Conservation (phyloP, 352 stramenopile genomes). For the Pythium sp. region DNA sequence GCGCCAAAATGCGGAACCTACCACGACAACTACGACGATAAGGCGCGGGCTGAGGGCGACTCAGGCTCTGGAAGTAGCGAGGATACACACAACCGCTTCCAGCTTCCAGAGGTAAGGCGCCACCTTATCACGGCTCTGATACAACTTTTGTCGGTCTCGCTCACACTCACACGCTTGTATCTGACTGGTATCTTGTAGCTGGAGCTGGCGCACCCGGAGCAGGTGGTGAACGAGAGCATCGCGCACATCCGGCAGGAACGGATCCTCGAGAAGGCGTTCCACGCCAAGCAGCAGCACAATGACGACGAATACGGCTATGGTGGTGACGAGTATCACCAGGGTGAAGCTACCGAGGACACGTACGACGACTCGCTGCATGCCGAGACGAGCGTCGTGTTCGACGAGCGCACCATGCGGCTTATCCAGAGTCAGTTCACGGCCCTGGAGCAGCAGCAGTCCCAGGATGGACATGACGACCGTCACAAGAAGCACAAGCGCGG, state of each 20-base stretch:
- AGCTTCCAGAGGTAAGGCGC: conserved; percentile 53
- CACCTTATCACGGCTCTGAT: not conserved
- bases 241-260: conserved; percentile 66
- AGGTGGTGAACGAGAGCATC: conserved; percentile 75
- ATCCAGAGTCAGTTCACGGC: conserved; percentile 57
- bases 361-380: conserved; percentile 10
- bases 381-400: conserved; percentile 48
- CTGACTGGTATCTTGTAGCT: conserved; percentile 28
- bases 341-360: conserved; percentile 2
- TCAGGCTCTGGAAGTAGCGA: not conserved
- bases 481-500: conserved; percentile 27
- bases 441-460: conserved; percentile 26
- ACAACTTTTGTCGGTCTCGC: not conserved
- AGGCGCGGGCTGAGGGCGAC: conserved; percentile 1
- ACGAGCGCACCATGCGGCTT: conserved; percentile 47
- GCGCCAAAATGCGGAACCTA: conserved; percentile 76
- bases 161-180: not conserved
- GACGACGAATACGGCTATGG: conserved; percentile 15
- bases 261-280: conserved; percentile 46
- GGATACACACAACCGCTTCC: conserved; percentile 40
- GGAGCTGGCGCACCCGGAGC: conserved; percentile 63
- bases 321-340: conserved; percentile 7
- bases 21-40: conserved; percentile 30
- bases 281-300: conserved; percentile 18
- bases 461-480: conserved; percentile 12